Evolutionary conservation across 1,284 basidiomycete species (phyloP), one percentile per base, ranked within the genome.

Genomic region (Moniliella sp.): DNA sequence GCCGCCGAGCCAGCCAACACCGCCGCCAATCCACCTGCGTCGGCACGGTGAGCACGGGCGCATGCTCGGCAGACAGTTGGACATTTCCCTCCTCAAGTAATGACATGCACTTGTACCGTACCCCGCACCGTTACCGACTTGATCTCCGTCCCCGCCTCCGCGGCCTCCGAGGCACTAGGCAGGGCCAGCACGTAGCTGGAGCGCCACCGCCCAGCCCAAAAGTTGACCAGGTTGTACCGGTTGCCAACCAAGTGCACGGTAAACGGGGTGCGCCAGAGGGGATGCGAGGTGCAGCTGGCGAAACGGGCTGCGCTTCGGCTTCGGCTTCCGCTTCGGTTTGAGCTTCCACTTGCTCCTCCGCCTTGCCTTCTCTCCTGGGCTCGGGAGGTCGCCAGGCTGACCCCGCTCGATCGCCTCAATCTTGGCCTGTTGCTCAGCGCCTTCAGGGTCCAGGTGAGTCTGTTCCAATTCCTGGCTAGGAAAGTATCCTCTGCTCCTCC

Each of bases 21-120:
- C 13, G 18, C 15, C 2, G 35, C 25, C 12, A 33, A 11, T 2
- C 29, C 18, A 12, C 32, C 12, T 13, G 8, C 11, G 32, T 10
- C 4, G 48, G 37, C 4, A 51, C 35, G 4, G 36, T 15, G 32
- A 43, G 36, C 8, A 43, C 37, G 10, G 27, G 26, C 12, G 27
- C 23, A 5, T 25, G 26, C 18, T 31, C 26, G 14, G 13, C n/a
- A 11, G 32, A 27, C 15, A 57, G 38, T 29, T 59, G 57, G 1
- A 59, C 57, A 23, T 59, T 59, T 14, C 57, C 57, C 28, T 57
- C 52, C 31, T 59, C 57, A 52, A 59, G 40, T 59, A 59, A 42
- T 59, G 57, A 56, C 45, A 14, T 51, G 45, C 0, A 59, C 33
- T 5, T 28, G 27, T 18, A 33, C 25, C 3, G 16, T 14, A 9